Evolutionary conservation across 768 basidiomycete genomes (phyloP).

Genomic region (Amanita muscaria): DNA sequence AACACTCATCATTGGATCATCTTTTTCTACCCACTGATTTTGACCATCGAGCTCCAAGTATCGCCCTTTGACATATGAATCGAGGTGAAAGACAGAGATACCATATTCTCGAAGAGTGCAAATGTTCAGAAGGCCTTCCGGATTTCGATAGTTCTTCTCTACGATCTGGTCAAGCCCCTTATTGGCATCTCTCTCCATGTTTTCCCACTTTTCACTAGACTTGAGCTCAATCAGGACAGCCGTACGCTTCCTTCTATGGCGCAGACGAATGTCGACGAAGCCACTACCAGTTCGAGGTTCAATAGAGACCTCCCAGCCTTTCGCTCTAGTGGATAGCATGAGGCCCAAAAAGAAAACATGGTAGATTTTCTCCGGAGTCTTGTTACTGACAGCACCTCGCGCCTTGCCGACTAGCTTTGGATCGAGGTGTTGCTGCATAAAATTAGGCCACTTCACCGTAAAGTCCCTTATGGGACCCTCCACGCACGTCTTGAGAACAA

Average conservation of each 20-base stretch:
- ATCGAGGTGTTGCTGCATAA: constrained; percentile 11
- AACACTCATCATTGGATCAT: constrained; percentile 10
- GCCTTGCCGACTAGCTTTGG: constrained; percentile 10
- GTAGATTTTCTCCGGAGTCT: constrained; percentile 10
- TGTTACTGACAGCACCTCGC: constrained; percentile 9
- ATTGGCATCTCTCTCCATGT: constrained; percentile 12
- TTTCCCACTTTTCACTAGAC: constrained; percentile 9
- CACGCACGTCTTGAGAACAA: constrained; percentile 10
- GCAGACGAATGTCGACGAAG: constrained; percentile 9
- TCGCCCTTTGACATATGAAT: constrained; percentile 13
- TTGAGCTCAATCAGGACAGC: constrained; percentile 12
- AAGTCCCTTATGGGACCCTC: constrained; percentile 10
- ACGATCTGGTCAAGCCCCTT: constrained; percentile 9
- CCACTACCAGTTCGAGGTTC: constrained; percentile 10
- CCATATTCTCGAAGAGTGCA: constrained; percentile 12
- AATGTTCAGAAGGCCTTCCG: constrained; percentile 8
- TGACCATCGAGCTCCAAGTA: constrained; percentile 10
- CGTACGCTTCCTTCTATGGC: constrained; percentile 8
- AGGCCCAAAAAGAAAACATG: constrained; percentile 9
- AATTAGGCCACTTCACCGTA: constrained; percentile 8
- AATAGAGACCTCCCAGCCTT: constrained; percentile 10
- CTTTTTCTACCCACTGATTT: constrained; percentile 9
- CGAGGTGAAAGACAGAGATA: constrained; percentile 11
- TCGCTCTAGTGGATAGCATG: constrained; percentile 3
- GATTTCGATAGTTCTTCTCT: constrained; percentile 12